These are phyloP conservation scores for Diaporthe amygdali DNA, from an alignment of 2,329 filamentous ascomycete species.

Conservation along the genomic window DNA sequence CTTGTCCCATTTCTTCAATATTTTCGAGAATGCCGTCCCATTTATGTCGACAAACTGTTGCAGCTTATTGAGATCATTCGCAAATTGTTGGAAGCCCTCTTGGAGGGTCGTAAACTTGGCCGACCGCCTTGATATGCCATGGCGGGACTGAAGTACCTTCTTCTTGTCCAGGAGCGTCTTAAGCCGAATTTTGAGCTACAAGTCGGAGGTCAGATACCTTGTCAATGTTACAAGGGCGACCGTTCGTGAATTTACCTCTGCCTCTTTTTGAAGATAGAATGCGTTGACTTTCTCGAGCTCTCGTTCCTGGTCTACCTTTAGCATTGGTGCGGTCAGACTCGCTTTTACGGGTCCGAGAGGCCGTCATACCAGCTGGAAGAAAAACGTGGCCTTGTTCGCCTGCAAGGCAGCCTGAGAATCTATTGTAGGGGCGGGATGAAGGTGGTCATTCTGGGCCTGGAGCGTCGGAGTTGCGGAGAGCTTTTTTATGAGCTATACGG, in stretches of 20 bases:
- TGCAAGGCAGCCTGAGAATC: conserved; percentile 91
- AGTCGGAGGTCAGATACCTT: not conserved
- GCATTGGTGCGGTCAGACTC: conserved; percentile 34
- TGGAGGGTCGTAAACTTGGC: conserved; percentile 94
- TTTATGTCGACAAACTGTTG: conserved; percentile 99
- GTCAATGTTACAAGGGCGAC: not conserved
- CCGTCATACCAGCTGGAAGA: conserved; percentile 85
- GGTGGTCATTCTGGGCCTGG: conserved; percentile 72
- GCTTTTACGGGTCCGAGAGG: not conserved
- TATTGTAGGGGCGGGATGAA: conserved; percentile 50
- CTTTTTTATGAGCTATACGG: conserved; percentile 90
- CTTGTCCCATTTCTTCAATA: conserved; percentile 99
- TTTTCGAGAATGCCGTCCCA: conserved; percentile 97
- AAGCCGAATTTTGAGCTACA: conserved; percentile 87
- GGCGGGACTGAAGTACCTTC: conserved; percentile 82
- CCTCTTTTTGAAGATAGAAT: conserved; percentile 97
- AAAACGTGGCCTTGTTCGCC: conserved; percentile 98
- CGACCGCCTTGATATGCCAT: conserved; percentile 82
- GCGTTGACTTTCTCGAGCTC: conserved; percentile 98
- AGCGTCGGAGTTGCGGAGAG: conserved; percentile 90
- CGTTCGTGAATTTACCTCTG: conserved; percentile 70
- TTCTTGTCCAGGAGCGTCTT: conserved; percentile 96
- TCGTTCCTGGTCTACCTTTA: conserved; percentile 74
- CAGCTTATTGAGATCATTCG: conserved; percentile 94
- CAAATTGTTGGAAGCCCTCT: conserved; percentile 97